Percentiles rank a stretch among this genome's conserved stretches.
Evolutionary conservation across 2,329 filamentous ascomycete genomes (phyloP).

Genomic region (Neofusicoccum ribis): DNA sequence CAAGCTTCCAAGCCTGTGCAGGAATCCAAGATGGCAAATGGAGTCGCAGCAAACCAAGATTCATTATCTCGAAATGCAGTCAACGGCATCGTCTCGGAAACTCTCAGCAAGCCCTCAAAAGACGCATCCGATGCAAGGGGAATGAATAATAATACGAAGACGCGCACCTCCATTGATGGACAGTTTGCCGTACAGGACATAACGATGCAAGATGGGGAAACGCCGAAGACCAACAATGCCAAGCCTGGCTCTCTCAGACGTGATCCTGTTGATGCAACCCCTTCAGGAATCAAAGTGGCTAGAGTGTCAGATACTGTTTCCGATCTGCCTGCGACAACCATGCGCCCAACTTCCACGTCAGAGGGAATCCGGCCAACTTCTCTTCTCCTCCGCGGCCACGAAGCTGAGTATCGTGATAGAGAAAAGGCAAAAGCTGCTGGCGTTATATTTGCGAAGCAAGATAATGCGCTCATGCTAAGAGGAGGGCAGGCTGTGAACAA

Average conservation of each 20-base stretch:
- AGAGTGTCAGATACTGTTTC: slow-evolving; percentile 5
- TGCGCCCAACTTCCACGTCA: background rate
- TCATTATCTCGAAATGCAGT: background rate
- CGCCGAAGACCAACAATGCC: slow-evolving; percentile 48
- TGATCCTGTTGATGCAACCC: slow-evolving; percentile 25
- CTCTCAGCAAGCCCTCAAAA: background rate
- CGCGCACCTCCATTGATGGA: background rate
- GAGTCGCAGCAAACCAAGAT: background rate
- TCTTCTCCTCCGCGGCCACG: background rate
- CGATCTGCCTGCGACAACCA: slow-evolving; percentile 17
- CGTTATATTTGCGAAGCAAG: slow-evolving; percentile 74
- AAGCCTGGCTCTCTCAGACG: slow-evolving; percentile 32
- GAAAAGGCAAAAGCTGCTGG: slow-evolving; percentile 67
- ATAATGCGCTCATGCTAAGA: slow-evolving; percentile 27
- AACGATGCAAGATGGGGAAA: slow-evolving; percentile 47
- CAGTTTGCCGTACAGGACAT: background rate
- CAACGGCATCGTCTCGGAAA: background rate
- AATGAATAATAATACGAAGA: background rate
- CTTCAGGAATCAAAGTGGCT: slow-evolving; percentile 26
- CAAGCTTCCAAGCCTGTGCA: background rate
- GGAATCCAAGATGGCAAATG: background rate
- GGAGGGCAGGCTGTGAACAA: slow-evolving; percentile 21
- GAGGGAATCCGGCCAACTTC: slow-evolving; percentile 3
- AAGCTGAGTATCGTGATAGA: slow-evolving; percentile 38
- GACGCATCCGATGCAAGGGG: background rate